Percentiles rank a stretch among this genome's conserved stretches.
Evolutionary conservation across 345 rosid species (phyloP).

Genomic region (thale cress (Arabidopsis thaliana)): TAIR10.1 NC_003070.9:19959501-19960000

Average conservation of each 20-base stretch:
- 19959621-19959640: constrained; percentile 82
- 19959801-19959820: constrained; percentile 90
- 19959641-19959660: constrained; percentile 81
- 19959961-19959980: constrained; percentile 48
- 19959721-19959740: constrained; percentile 74
- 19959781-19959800: constrained; percentile 93
- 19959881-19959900: constrained; percentile 61
- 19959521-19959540: constrained; percentile 65
- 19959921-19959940: constrained; percentile 54
- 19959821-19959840: constrained; percentile 80
- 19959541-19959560: constrained; percentile 78
- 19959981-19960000: constrained; percentile 48
- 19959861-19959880: constrained; percentile 71
- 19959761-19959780: constrained; percentile 83
- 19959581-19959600: constrained; percentile 84
- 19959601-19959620: constrained; percentile 86
- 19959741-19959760: constrained; percentile 80
- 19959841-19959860: constrained; percentile 82
- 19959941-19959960: constrained; percentile 53
- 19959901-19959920: constrained; percentile 47
- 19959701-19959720: constrained; percentile 64
- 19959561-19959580: constrained; percentile 74
- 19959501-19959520: constrained; percentile 85
- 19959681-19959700: constrained; percentile 41
- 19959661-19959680: constrained; percentile 68